Evolutionary conservation across 2,329 filamentous ascomycete genomes (phyloP).

Genomic region (Zasmidium cellare): DNA sequence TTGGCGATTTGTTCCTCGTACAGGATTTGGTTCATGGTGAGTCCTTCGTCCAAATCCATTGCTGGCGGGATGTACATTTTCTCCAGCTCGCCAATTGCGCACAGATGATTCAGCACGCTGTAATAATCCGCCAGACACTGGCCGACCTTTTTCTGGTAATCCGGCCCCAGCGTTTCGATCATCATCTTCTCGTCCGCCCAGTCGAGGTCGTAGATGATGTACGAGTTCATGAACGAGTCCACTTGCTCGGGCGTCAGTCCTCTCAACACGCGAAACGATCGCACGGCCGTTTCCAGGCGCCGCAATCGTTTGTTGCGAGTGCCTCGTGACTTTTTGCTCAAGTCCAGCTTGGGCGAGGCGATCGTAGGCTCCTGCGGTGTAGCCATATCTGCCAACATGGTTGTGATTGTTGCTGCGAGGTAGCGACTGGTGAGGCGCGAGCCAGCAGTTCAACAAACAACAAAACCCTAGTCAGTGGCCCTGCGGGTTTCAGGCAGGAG

Average conservation of each 20-base stretch:
- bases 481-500: too few species aligned
- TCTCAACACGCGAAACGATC: constrained; percentile 27
- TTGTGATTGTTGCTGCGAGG: neutral
- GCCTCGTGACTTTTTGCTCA: constrained; percentile 18
- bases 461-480: constrained; percentile 4
- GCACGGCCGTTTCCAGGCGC: constrained; percentile 27
- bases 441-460: neutral
- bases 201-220: constrained; percentile 32
- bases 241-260: constrained; percentile 28
- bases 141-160: constrained; percentile 30
- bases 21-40: constrained; percentile 28
- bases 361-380: neutral
- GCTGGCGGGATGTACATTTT: constrained; percentile 33
- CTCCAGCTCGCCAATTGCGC: constrained; percentile 29
- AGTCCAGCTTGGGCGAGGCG: constrained; percentile 5
- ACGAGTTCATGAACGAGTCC: constrained; percentile 31
- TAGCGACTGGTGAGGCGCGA: neutral
- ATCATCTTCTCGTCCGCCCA: constrained; percentile 31
- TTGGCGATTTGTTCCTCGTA: constrained; percentile 31
- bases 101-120: constrained; percentile 31
- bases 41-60: constrained; percentile 22
- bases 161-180: constrained; percentile 26
- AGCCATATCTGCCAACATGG: constrained; percentile 3
- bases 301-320: constrained; percentile 13
- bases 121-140: constrained; percentile 32